These are phyloP conservation scores for Diaporthe ilicicola DNA, from an alignment of 2,329 filamentous ascomycete species.

Conservation along the genomic window DNA sequence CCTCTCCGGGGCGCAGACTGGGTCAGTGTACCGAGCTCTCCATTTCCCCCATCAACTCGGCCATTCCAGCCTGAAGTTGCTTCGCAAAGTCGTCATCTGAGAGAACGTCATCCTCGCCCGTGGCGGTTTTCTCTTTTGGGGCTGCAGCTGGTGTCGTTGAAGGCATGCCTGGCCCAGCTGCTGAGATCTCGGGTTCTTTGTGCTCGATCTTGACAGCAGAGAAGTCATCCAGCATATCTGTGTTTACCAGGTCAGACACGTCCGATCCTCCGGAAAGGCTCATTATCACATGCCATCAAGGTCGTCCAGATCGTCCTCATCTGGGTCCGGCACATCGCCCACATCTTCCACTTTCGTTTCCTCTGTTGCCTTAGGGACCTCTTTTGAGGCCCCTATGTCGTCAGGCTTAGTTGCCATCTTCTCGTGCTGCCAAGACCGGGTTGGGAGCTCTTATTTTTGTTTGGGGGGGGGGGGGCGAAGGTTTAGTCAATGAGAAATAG, in stretches of 20 bases:
- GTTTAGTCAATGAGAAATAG: background rate
- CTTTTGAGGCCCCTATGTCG: conserved; percentile 30
- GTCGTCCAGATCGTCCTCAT: conserved; percentile 92
- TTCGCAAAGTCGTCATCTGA: conserved; percentile 83
- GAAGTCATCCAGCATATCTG: conserved; percentile 95
- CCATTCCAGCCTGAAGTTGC: conserved; percentile 91
- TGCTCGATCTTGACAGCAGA: conserved; percentile 67
- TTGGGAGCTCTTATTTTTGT: background rate
- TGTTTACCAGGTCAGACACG: conserved; percentile 29
- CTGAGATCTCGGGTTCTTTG: conserved; percentile 46
- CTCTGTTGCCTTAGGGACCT: conserved; percentile 38
- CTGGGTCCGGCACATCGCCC: conserved; percentile 81
- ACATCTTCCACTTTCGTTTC: conserved; percentile 40
- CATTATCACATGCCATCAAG: conserved; percentile 74
- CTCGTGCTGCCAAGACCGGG: background rate
- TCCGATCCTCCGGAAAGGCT: background rate
- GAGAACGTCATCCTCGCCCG: conserved; percentile 51
- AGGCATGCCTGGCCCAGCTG: conserved; percentile 37
- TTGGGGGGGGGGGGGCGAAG: background rate
- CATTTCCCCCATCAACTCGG: conserved; percentile 77
- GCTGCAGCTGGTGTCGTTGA: conserved; percentile 36
- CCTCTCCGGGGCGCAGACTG: background rate
- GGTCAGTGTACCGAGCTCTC: conserved; percentile 63
- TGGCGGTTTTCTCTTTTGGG: conserved; percentile 38
- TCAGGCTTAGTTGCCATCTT: conserved; percentile 36